Evolutionary conservation across 257 asterid genomes (phyloP), one percentile per base, ranked within the genome.

Genomic region (Fraxinus cuspidata): DNA sequence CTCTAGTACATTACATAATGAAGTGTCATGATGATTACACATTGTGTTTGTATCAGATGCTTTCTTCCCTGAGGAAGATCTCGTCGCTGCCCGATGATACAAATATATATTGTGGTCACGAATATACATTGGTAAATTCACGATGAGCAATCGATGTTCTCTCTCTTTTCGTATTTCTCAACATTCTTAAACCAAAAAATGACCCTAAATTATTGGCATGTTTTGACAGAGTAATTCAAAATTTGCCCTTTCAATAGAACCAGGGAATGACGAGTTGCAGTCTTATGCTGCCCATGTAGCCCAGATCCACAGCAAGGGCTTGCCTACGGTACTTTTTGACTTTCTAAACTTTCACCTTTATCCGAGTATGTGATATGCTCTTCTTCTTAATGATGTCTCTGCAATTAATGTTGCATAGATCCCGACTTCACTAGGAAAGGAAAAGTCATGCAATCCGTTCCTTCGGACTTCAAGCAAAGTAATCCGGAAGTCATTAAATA

Each of bases 181-280:
- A 21, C 38, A 72, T 76, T 77, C 75, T 63, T 4, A 75, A 51
- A 72, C 76, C 79, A 73, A 79, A 70, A 42, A 79, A 58, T 28
- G 81, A 28, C 84, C 49, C 19, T 77, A 69, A 73, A 63, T 37
- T 32, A 80, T 21, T 82, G 76, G 58, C 72, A 27, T 70, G 77
- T 76, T 70, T 56, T 31, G 66, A 65, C 97, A 95, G 99, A 93
- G 97, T 82, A 95, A 93, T 86, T 91, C 97, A 58, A 93, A 93
- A 91, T 95, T 95, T 65, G 99, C 99, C 15, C 87, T 93, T 37
- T 90, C 97, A 32, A 83, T 95, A 72, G 99, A 95, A 83, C 96
- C 97, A 18, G 89, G 90, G 79, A 95, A 95, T 70, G 80, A 86
- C 74, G 92, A 91, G 53, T 83, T 95, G 88, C 92, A 81, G 81